Conservation (phyloP, 257 asterid genomes). For the Solanum lycopersicoides region DNA sequence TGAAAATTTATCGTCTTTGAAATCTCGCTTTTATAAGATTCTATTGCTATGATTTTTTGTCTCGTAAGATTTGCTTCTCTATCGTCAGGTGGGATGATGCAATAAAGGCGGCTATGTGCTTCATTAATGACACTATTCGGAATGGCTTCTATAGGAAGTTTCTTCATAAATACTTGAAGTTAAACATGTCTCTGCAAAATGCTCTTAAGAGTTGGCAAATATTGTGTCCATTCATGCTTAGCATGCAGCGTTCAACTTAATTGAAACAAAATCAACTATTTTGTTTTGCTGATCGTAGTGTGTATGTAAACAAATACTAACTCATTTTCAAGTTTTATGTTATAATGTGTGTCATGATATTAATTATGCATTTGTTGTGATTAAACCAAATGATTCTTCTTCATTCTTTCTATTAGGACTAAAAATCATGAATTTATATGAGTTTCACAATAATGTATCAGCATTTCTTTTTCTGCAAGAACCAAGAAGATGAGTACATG, state of each 20-base stretch:
- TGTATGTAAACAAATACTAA: too few relatives aligned
- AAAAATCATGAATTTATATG: neutral
- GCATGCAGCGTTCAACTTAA: too few relatives aligned
- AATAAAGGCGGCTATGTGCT: constrained; percentile 57
- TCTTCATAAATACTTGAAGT: too few relatives aligned
- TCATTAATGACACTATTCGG: constrained; percentile 87
- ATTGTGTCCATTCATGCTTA: too few relatives aligned
- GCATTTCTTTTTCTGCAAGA: neutral
- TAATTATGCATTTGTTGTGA: neutral
- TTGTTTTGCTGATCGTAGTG: too few relatives aligned
- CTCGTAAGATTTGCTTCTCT: neutral
- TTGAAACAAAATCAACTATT: too few relatives aligned
- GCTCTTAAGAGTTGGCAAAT: too few relatives aligned
- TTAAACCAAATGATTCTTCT: neutral
- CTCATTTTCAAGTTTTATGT: neutral
- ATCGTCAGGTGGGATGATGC: constrained; percentile 87
- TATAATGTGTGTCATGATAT: neutral
- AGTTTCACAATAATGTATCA: neutral
- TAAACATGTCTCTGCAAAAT: too few relatives aligned
- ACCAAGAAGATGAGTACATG: neutral
- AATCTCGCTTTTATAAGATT: neutral
- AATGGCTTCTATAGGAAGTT: constrained; percentile 63
- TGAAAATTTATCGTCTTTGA: constrained; percentile 36
- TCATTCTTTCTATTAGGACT: neutral
- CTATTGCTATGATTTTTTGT: neutral